Percentiles rank a stretch among this genome's conserved stretches.
These are phyloP conservation scores for Yamadazyma mexicana DNA, from an alignment of 1,139 yeast genomes.

Conservation along the genomic window DNA sequence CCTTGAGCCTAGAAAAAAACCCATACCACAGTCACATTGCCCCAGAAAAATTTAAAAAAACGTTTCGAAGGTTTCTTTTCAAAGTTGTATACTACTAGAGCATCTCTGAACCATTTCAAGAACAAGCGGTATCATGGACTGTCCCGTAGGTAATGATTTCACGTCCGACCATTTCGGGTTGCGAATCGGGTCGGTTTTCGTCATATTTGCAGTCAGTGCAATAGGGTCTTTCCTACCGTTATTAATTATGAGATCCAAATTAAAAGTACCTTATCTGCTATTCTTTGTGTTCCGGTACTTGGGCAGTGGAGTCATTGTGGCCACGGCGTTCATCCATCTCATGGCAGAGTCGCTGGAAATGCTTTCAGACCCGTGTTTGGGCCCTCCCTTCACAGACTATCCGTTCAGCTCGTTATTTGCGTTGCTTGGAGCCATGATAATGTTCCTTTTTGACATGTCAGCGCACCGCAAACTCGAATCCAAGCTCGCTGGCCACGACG, in stretches of 20 bases:
- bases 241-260: slow-evolving; percentile 20
- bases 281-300: slow-evolving; percentile 29
- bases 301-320: slow-evolving; percentile 37
- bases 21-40: not conserved
- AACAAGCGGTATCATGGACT: not conserved
- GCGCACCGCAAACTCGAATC: slow-evolving; percentile 24
- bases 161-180: slow-evolving; percentile 25
- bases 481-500: too few species aligned
- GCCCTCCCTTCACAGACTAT: slow-evolving; percentile 27
- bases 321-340: slow-evolving; percentile 37
- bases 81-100: too few species aligned
- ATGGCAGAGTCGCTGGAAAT: slow-evolving; percentile 29
- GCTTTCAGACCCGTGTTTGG: slow-evolving; percentile 29
- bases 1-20: not conserved
- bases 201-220: slow-evolving; percentile 29
- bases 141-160: slow-evolving; percentile 20
- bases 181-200: slow-evolving; percentile 32
- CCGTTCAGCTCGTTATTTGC: slow-evolving; percentile 38
- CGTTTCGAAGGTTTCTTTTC: not conserved
- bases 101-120: too few species aligned
- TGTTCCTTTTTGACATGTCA: slow-evolving; percentile 30
- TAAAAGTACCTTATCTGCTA: slow-evolving; percentile 26
- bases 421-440: slow-evolving; percentile 30
- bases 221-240: slow-evolving; percentile 35
- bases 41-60: not conserved